Evolutionary conservation across 139 green algal species (phyloP).

Genomic region (Volvox reticuliferus): DNA sequence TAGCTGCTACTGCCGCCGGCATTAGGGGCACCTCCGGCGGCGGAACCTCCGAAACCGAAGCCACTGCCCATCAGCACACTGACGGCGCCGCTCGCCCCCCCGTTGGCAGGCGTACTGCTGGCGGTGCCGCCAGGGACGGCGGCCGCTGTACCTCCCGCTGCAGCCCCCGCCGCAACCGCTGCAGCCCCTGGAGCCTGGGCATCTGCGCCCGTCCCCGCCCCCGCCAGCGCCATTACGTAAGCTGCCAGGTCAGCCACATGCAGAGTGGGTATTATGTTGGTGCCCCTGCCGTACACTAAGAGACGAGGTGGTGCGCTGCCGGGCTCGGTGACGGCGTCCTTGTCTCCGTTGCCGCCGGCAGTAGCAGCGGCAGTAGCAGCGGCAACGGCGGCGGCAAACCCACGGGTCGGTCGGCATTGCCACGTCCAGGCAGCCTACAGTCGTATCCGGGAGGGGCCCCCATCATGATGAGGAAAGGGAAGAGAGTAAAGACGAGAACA

Average conservation of each 20-base stretch:
- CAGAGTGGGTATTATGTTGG: slow-evolving; percentile 68
- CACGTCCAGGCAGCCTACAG: slow-evolving; percentile 23
- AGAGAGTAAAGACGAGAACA: too few relatives aligned
- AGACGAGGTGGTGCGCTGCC: slow-evolving; percentile 24
- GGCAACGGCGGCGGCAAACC: background rate
- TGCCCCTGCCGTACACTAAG: slow-evolving; percentile 53
- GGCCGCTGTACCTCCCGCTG: background rate
- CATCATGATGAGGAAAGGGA: too few relatives aligned
- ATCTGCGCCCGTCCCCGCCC: background rate
- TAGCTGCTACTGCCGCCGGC: background rate
- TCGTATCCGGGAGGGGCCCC: too few relatives aligned
- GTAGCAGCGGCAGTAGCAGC: too few relatives aligned
- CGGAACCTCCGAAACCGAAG: background rate
- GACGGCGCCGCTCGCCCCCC: background rate
- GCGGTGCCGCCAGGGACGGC: background rate
- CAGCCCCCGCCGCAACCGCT: background rate
- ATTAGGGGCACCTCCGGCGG: too few relatives aligned
- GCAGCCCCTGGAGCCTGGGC: background rate
- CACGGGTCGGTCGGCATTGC: background rate
- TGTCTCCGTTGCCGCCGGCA: too few relatives aligned
- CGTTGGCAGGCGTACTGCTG: background rate
- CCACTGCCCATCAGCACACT: background rate
- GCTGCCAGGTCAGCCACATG: slow-evolving; percentile 62
- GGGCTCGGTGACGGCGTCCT: background rate
- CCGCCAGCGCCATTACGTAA: slow-evolving; percentile 53